phyloP scores from a whole-genome alignment of 169 alveolate species.

The Cryptosporidium tyzzeri region DNA sequence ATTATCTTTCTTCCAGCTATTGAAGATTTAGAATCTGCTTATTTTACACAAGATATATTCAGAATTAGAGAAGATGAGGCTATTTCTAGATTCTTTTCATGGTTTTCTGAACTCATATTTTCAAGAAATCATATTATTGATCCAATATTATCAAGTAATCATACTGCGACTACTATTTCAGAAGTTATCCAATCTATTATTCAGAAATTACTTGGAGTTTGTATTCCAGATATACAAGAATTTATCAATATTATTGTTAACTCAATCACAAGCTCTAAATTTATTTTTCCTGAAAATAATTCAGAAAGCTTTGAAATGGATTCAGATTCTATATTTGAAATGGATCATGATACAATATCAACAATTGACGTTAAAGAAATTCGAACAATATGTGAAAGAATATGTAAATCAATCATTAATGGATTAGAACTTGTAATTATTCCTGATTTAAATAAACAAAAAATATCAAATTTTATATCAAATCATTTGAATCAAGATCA shows the following conservation, averaged over 20 bases:
- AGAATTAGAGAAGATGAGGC: slow-evolving; percentile 71
- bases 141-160: not conserved
- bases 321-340: slow-evolving; percentile 29
- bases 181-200: slow-evolving; percentile 21
- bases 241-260: slow-evolving; percentile 2
- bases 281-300: slow-evolving; percentile 38
- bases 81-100: slow-evolving; percentile 27
- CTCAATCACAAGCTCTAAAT: slow-evolving; percentile 37
- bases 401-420: not conserved
- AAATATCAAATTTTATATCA: not conserved
- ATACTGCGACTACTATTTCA: not conserved
- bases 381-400: slow-evolving; percentile 23
- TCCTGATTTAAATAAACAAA: not conserved
- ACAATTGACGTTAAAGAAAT: slow-evolving; percentile 40
- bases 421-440: not conserved
- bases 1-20: slow-evolving; percentile 25
- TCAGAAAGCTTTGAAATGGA: slow-evolving; percentile 33
- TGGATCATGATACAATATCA: slow-evolving; percentile 25
- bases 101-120: slow-evolving; percentile 36
- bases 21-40: slow-evolving; percentile 13
- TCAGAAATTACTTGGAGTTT: not conserved
- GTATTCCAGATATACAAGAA: slow-evolving; percentile 18
- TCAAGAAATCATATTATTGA: slow-evolving; percentile 19
- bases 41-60: slow-evolving; percentile 21
- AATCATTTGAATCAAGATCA: not conserved